A percentile compares a stretch with the other conserved stretches of the same genome.
phyloP scores from a whole-genome alignment of 179 eudicot species.

The Corrigiola litoralis region DNA sequence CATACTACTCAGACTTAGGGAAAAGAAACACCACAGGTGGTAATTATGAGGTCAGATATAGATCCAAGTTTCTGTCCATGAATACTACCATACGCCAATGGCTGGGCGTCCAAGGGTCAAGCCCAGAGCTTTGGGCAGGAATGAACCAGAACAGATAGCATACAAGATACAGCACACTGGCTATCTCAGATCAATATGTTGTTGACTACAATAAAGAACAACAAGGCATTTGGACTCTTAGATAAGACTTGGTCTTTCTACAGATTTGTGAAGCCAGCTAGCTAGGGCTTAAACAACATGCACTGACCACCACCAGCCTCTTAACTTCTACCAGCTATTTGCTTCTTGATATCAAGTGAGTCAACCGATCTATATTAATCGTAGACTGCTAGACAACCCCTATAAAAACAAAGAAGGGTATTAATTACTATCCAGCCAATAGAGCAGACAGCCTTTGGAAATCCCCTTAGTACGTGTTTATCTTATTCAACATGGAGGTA shows the following conservation, averaged over 20 bases:
- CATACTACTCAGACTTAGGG: neutral
- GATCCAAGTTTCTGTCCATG: no score
- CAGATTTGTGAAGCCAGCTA: neutral
- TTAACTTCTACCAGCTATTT: neutral
- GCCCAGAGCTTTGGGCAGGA: no score
- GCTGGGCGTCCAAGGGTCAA: no score
- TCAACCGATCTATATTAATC: neutral
- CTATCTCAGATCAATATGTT: neutral
- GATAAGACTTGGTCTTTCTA: no score
- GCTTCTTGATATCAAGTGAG: no score
- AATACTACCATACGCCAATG: neutral
- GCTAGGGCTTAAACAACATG: neutral
- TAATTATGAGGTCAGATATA: neutral
- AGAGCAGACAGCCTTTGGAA: neutral
- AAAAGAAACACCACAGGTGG: neutral
- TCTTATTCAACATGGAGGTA: neutral
- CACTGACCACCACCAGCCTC: neutral
- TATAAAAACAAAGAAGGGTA: neutral
- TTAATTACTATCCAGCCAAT: neutral
- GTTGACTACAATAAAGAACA: neutral
- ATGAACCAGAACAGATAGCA: no score
- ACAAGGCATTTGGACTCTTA: neutral
- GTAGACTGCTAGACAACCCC: neutral
- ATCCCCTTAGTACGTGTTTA: neutral
- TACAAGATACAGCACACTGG: no score